Conservation (phyloP, 164 flowering plant genomes). For the Litsea cubeba region DNA sequence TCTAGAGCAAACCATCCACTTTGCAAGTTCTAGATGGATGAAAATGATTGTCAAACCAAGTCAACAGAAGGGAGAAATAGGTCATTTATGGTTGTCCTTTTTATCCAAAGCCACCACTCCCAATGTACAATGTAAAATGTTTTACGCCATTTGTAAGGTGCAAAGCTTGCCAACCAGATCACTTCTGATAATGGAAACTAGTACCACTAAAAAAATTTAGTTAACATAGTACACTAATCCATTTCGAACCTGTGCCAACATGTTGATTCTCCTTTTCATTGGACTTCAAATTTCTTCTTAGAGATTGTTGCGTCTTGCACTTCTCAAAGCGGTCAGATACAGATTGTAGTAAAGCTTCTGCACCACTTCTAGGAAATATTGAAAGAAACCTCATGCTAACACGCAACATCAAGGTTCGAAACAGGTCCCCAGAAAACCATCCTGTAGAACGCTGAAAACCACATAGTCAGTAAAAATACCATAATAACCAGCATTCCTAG, state of each 20-base stretch:
- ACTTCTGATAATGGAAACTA: neutral
- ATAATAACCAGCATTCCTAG: neutral
- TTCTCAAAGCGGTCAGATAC: conserved; percentile 53
- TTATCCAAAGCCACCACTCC: neutral
- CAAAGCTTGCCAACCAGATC: neutral
- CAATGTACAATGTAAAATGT: too few species aligned
- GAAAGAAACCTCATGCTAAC: conserved; percentile 63
- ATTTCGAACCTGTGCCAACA: conserved; percentile 42
- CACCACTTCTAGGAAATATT: conserved; percentile 50
- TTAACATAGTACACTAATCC: neutral
- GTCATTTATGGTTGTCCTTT: neutral
- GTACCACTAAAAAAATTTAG: neutral
- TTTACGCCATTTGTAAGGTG: too few species aligned
- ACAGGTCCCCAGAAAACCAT: conserved; percentile 55
- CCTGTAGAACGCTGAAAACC: conserved; percentile 57
- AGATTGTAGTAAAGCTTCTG: conserved; percentile 41
- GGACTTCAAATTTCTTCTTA: conserved; percentile 24
- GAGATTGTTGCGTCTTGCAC: conserved; percentile 36
- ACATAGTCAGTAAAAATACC: conserved; percentile 4
- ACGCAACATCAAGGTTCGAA: conserved; percentile 45
- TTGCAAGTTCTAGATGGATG: neutral
- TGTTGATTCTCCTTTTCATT: conserved; percentile 29
- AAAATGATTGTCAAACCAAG: neutral
- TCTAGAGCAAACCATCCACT: neutral
- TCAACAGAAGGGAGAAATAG: neutral